Conservation (phyloP, 2,329 filamentous ascomycete genomes). For the Alternaria ethzedia region DNA sequence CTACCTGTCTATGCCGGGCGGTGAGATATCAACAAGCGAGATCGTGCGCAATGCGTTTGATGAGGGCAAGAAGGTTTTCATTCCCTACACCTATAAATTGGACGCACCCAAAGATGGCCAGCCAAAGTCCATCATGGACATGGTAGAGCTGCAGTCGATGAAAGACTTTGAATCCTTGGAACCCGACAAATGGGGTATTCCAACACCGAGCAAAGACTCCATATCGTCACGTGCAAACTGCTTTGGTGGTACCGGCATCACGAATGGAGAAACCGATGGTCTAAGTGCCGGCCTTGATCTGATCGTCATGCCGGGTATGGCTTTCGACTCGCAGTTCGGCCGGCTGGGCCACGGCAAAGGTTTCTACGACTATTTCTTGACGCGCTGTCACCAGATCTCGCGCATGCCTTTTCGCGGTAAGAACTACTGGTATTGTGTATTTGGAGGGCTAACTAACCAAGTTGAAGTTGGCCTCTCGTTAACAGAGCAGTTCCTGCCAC, state of each 20-base stretch:
- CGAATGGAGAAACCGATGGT: slow-evolving; percentile 43
- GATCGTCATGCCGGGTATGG: slow-evolving; percentile 90
- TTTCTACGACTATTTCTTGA: slow-evolving; percentile 94
- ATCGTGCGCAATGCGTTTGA: slow-evolving; percentile 83
- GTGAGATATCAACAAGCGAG: slow-evolving; percentile 81
- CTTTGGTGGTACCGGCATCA: slow-evolving; percentile 67
- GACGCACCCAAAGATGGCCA: slow-evolving; percentile 48
- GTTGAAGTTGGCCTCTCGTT: slow-evolving; percentile 77
- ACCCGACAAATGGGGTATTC: slow-evolving; percentile 91
- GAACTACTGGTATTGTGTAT: slow-evolving; percentile 42
- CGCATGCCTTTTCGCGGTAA: slow-evolving; percentile 66
- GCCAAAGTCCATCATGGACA: slow-evolving; percentile 84
- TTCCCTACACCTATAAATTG: slow-evolving; percentile 82
- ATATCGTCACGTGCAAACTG: slow-evolving; percentile 73
- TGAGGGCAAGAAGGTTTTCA: slow-evolving; percentile 82
- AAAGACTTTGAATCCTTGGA: slow-evolving; percentile 79
- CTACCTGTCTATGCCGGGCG: slow-evolving; percentile 90
- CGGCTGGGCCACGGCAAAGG: slow-evolving; percentile 93
- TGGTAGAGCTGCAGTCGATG: slow-evolving; percentile 78
- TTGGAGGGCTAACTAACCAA: slow-evolving; percentile 46
- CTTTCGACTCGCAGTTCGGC: slow-evolving; percentile 78
- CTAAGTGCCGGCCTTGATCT: slow-evolving; percentile 69
- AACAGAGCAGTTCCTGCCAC: slow-evolving; percentile 79
- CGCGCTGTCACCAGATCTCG: slow-evolving; percentile 67
- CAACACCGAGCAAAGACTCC: slow-evolving; percentile 74